A percentile compares a stretch with the other conserved stretches of the same genome.
Conservation (phyloP, 129 eudicot species). For the Cynara cardunculus region DNA sequence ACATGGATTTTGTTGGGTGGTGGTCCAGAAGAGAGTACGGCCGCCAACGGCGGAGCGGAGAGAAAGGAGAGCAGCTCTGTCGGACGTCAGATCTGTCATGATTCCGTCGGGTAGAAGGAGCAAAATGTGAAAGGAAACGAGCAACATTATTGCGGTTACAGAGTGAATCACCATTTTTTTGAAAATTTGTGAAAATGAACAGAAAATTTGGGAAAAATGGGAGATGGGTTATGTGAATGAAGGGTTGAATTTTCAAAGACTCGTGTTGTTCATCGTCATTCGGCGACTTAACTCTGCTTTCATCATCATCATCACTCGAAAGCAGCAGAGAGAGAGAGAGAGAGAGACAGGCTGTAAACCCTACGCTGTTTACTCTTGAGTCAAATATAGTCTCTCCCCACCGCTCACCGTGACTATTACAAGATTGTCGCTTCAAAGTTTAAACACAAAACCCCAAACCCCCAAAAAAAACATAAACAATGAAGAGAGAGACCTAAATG, state of each 20-base stretch:
- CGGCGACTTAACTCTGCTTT: conserved; percentile 4
- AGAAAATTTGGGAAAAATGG: neutral
- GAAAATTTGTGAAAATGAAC: neutral
- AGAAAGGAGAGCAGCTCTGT: conserved; percentile 58
- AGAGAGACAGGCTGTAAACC: conserved; percentile 29
- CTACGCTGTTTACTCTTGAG: conserved; percentile 7
- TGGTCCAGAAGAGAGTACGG: conserved; percentile 74
- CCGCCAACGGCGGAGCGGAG: conserved; percentile 82
- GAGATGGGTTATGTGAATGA: neutral
- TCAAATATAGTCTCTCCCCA: conserved; percentile 5
- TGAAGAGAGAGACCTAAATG: too few relatives aligned
- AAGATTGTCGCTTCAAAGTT: conserved; percentile 5
- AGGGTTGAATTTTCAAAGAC: neutral
- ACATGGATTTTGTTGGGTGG: conserved; percentile 34
- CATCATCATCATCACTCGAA: conserved; percentile 9
- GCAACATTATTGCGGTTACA: conserved; percentile 22
- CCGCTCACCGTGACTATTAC: neutral
- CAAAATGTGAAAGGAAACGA: conserved; percentile 17
- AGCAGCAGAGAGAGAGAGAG: conserved; percentile 5
- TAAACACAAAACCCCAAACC: neutral
- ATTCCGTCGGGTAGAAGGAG: conserved; percentile 10
- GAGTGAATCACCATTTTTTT: neutral
- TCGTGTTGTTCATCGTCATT: neutral
- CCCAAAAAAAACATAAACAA: neutral
- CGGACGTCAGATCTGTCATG: conserved; percentile 57